Evolutionary conservation across 805 yeast species (phyloP).

Genomic region (Yarrowia sp.): DNA sequence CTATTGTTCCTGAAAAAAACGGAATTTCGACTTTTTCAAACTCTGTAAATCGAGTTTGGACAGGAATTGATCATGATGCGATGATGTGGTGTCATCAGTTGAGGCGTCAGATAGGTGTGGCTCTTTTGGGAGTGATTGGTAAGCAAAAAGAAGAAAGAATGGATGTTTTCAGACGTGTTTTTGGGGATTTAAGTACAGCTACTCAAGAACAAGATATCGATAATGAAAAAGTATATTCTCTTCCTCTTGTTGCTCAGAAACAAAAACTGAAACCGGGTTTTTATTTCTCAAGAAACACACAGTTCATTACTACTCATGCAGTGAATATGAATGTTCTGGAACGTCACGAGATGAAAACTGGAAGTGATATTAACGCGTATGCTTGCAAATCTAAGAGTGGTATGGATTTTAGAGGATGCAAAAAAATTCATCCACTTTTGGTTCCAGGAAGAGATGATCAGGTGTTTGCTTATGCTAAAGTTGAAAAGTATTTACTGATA

Average conservation of each 20-base stretch:
- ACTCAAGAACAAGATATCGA: too few species aligned
- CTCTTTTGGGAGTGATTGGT: slow-evolving; percentile 61
- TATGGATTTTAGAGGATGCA: not conserved
- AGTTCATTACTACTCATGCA: slow-evolving; percentile 24
- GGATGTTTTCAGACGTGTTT: slow-evolving; percentile 48
- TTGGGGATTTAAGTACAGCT: slow-evolving; percentile 32
- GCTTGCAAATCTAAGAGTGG: not conserved
- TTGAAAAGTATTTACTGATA: not conserved
- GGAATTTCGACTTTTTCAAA: slow-evolving; percentile 84
- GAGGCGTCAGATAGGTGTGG: slow-evolving; percentile 58
- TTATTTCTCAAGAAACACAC: slow-evolving; percentile 21
- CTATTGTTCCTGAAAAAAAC: slow-evolving; percentile 65
- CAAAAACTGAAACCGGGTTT: not conserved
- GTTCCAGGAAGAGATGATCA: not conserved
- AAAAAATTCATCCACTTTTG: not conserved
- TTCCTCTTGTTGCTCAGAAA: not conserved
- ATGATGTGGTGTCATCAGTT: slow-evolving; percentile 95
- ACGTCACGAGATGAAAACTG: not conserved
- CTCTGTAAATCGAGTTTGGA: slow-evolving; percentile 88
- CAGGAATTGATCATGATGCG: slow-evolving; percentile 91
- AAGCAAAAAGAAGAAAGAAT: slow-evolving; percentile 55
- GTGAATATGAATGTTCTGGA: not conserved
- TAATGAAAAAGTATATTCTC: too few species aligned
- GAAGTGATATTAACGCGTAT: not conserved
- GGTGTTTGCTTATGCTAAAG: not conserved